Evolutionary conservation across 805 yeast species (phyloP).

Genomic region (Maudiozyma saulgeensis): DNA sequence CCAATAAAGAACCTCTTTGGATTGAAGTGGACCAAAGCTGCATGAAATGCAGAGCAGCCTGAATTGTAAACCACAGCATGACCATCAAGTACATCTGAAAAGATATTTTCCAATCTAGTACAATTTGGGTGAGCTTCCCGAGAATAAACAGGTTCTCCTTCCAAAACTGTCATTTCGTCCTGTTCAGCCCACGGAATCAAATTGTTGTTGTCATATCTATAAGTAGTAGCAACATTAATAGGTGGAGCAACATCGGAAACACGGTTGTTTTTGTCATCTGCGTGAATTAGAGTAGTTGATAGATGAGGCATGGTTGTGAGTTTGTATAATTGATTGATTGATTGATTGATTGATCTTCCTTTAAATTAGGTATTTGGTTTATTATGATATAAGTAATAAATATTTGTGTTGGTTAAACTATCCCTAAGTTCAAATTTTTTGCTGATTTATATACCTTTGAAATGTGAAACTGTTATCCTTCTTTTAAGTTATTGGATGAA

Average conservation of each 20-base stretch:
- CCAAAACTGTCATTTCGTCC: conserved; percentile 27
- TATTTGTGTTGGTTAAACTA: too few relatives aligned
- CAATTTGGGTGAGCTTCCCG: conserved; percentile 69
- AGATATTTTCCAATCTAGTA: conserved; percentile 53
- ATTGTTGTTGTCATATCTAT: conserved; percentile 48
- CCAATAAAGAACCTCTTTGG: conserved; percentile 72
- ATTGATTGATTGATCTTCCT: not conserved
- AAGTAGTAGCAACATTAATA: conserved; percentile 74
- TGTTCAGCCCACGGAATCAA: conserved; percentile 39
- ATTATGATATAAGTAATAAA: too few relatives aligned
- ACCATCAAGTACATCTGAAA: conserved; percentile 51
- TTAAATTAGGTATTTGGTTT: too few relatives aligned
- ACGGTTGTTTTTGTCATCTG: conserved; percentile 49
- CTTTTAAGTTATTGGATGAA: too few relatives aligned
- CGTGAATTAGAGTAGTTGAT: conserved; percentile 58
- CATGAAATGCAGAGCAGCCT: conserved; percentile 76
- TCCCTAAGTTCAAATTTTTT: not conserved
- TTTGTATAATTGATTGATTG: not conserved
- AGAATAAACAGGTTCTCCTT: conserved; percentile 48
- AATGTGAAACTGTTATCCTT: not conserved
- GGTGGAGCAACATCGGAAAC: conserved; percentile 69
- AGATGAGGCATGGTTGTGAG: conserved; percentile 18
- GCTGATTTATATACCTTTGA: not conserved
- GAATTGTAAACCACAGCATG: conserved; percentile 63
- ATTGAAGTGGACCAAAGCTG: conserved; percentile 54